Base-by-base conservation (phyloP, 140 eudicot genomes). In the Flaveria floridana region DNA sequence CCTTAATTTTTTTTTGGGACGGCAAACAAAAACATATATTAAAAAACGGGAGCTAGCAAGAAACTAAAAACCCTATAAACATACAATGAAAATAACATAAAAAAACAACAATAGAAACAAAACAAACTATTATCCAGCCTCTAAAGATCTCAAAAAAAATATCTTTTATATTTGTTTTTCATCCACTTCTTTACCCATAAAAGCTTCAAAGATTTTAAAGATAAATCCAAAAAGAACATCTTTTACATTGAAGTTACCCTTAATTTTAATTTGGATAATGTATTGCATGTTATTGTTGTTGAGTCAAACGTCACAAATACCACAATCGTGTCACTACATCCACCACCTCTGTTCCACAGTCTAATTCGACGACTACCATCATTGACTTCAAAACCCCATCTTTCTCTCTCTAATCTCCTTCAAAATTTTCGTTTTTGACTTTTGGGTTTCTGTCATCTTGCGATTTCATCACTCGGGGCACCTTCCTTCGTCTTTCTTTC, bases 401-500 rank as follows among this genome's bases (percentile, higher is more conserved):
- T 72, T 28, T 69, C 72, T 80, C 68, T 80, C 84, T 74, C 72
- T 67, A 73, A 7, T 10, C 16, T 66, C 18, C 5, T 16, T 58
- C 19, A 12, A 16, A 39, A 41, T 6, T 58, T 68, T 68, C 68
- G 37, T 12, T 75, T 80, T 80, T 80, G 84, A 80, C 80, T 80
- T 80, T 68, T 80, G 51, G 76, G 56, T 74, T 56, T 79, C 44
- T 37, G 15, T 42, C 44, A 72, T 53, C 68, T 71, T 55, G 15
- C 64, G 46, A 74, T 74, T 39, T 69, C 71, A 80, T 75, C 80
- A 68, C 68, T 68, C 48, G 58, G 42, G 61, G 28, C 68, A 79
- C 74, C 53, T 79, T 74, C 84, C 84, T 67, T 57, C 80, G 41
- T 46, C n/a, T 68, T 80, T 80, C 76, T 80, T n/a, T 53, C 79